phyloP scores from a whole-genome alignment of 306 rosid genomes.

The Senna tora region DNA sequence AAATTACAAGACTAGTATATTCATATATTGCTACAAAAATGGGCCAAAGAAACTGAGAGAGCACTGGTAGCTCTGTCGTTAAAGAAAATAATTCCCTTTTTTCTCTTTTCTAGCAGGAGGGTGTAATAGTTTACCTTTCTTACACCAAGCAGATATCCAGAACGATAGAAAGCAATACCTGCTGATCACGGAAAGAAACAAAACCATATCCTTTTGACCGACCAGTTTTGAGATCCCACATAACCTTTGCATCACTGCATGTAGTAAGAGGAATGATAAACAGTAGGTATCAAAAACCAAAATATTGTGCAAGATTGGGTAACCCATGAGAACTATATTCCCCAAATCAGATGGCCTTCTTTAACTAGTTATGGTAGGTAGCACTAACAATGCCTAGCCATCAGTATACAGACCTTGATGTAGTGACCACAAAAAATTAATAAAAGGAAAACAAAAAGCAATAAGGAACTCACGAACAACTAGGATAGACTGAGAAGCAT shows the following conservation, averaged over 20 bases:
- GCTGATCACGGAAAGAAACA: constrained; percentile 69
- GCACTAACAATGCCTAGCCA: constrained; percentile 39
- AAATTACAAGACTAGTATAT: constrained; percentile 18
- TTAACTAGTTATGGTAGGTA: constrained; percentile 24
- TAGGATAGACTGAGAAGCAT: constrained; percentile 76
- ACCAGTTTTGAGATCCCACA: constrained; percentile 79
- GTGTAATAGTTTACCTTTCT: constrained; percentile 20
- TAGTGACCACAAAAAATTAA: constrained; percentile 33
- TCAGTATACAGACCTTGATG: constrained; percentile 34
- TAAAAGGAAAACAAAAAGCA: constrained; percentile 46
- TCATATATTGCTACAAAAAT: neutral
- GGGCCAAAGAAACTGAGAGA: constrained; percentile 13
- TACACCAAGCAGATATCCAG: constrained; percentile 14
- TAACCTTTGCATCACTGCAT: constrained; percentile 68
- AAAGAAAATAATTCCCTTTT: neutral
- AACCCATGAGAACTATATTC: constrained; percentile 30
- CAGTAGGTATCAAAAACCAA: constrained; percentile 42
- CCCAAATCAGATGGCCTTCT: constrained; percentile 42
- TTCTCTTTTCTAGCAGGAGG: neutral
- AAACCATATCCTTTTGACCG: constrained; percentile 72
- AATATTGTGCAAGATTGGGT: constrained; percentile 32
- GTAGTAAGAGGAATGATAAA: constrained; percentile 31
- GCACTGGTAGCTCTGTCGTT: neutral
- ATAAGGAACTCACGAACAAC: constrained; percentile 75
- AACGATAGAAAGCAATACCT: constrained; percentile 51